Evolutionary conservation across 495 filamentous ascomycete genomes (phyloP).

Genomic region (Penicillium turbatum): DNA sequence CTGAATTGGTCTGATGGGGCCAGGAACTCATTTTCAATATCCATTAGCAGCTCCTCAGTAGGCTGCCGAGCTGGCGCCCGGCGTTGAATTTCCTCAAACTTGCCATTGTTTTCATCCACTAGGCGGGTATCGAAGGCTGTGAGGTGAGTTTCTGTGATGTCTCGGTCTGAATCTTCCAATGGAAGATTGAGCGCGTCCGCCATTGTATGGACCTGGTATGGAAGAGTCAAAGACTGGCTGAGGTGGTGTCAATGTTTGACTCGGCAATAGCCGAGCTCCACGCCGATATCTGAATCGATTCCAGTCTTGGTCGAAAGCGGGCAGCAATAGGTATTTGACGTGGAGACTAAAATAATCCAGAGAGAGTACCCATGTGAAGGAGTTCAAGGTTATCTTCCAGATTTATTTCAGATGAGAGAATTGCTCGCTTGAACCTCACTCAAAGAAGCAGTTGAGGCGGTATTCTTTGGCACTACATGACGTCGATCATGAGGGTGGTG

Average conservation of each 20-base stretch:
- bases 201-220: conserved; percentile 10
- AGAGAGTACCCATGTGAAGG: background rate
- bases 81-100: conserved; percentile 35
- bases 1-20: conserved; percentile 74
- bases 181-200: conserved; percentile 27
- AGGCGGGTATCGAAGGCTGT: conserved; percentile 32
- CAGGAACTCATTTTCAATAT: conserved; percentile 74
- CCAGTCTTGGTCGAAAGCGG: background rate
- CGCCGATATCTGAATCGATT: background rate
- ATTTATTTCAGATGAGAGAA: background rate
- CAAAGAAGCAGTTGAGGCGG: background rate
- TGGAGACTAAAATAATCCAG: background rate
- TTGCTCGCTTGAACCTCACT: background rate
- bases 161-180: conserved; percentile 29
- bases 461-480: background rate
- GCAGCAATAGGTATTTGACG: background rate
- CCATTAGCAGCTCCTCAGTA: conserved; percentile 55
- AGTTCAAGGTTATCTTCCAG: background rate
- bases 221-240: background rate
- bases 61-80: conserved; percentile 51
- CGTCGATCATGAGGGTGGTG: background rate
- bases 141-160: conserved; percentile 21
- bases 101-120: conserved; percentile 33
- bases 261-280: conserved; percentile 4
- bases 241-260: conserved; percentile 1